Base-by-base conservation (phyloP, 2,329 filamentous ascomycete species). In the Lojkania enalia region DNA sequence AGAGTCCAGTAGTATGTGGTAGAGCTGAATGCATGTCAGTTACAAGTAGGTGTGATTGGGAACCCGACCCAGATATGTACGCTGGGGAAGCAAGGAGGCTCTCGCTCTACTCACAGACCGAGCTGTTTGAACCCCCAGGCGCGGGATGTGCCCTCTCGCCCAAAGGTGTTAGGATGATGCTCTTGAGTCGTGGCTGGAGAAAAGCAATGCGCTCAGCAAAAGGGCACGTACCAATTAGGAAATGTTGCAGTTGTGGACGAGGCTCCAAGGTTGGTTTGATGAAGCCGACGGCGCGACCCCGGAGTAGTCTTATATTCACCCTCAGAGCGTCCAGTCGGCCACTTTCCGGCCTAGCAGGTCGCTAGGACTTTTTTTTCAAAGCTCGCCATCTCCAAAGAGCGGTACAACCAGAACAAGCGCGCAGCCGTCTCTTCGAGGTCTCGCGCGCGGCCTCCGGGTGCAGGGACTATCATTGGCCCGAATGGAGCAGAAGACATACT, bases 401-500 rank as follows among this genome's bases (percentile, higher is more conserved):
- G 47, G 50, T 53, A 48, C 50, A 29, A 53, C 47, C n/a, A 46
- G 18, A 42, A n/a, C 52, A 47, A 42, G 50, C 44, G 47, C 32
- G 44, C 46, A 47, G 42, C 52, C 49, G 50, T 44, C 39, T 39
- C 30, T 32, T 36, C 27, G 46, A 37, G 43, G 42, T 33, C 32
- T 59, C 65, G 29, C 65, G 68, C 52, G 59, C 56, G 66, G 66
- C 63, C 40, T 55, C 42, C 39, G 36, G 42, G 35, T 35, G 49
- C 50, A 67, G n/a, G n/a, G n/a, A n/a, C n/a, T n/a, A n/a, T n/a
- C n/a, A n/a, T n/a, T n/a, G n/a, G n/a, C n/a, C n/a, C 66, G 47
- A 54, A 69, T 66, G 41, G 49, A 67, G 66, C 54, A 62, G 62
- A 45, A 58, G 60, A 61, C 62, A 60, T 57, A 59, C 61, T 49